Evolutionary conservation across 768 basidiomycete species (phyloP).

Genomic region (Tulasnella sp.): DNA sequence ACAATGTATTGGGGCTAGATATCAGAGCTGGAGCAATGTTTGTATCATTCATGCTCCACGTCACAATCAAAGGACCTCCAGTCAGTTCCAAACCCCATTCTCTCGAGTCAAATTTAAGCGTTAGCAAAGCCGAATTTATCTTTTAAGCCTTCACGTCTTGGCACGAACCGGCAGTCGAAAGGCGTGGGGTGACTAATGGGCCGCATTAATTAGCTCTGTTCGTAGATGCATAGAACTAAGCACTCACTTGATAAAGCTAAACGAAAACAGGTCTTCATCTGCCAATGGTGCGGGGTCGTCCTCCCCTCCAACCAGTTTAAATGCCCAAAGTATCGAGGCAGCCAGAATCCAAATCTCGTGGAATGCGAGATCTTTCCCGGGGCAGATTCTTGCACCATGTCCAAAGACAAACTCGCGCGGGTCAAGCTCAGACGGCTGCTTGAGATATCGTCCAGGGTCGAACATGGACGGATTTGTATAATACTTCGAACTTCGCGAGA

Average conservation of each 20-base stretch:
- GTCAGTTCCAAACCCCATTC: no score
- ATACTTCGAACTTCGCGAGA: slow-evolving; percentile 10
- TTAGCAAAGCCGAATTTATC: no score
- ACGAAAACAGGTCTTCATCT: not conserved
- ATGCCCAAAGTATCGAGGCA: not conserved
- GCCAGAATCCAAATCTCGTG: not conserved
- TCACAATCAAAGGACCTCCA: not conserved
- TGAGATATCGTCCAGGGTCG: slow-evolving; percentile 28
- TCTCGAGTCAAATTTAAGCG: no score
- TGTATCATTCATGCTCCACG: no score
- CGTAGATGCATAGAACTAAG: not conserved
- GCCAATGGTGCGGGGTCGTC: not conserved
- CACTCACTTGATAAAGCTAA: not conserved
- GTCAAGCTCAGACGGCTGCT: not conserved
- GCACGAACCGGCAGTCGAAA: no score
- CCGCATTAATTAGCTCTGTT: no score
- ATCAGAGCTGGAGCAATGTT: no score
- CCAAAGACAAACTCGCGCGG: slow-evolving; percentile 18
- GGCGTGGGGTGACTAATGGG: no score
- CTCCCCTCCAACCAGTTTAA: not conserved
- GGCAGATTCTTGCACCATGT: slow-evolving; percentile 26
- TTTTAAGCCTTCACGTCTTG: no score
- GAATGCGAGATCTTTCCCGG: slow-evolving; percentile 14
- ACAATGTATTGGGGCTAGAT: no score
- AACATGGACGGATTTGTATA: slow-evolving; percentile 24